Percentiles rank a stretch among this genome's conserved stretches.
Conservation (phyloP, 768 basidiomycete genomes). For the Kwoniella heveanensis region DNA sequence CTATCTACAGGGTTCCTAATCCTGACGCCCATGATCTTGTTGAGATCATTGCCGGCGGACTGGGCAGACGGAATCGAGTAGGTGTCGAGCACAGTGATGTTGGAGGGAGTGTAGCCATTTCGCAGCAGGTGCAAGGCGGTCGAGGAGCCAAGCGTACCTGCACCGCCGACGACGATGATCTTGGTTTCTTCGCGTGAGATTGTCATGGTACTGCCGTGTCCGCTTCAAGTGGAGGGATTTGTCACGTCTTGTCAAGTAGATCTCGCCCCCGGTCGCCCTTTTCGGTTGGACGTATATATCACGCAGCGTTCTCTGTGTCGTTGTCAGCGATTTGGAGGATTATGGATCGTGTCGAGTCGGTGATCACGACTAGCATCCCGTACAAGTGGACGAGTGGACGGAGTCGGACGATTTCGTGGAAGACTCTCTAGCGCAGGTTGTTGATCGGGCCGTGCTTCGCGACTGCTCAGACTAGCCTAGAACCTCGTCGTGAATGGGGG, state of each 20-base stretch:
- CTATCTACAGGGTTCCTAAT: constrained; percentile 14
- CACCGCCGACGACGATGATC: constrained; percentile 35
- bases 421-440: background rate
- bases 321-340: no score
- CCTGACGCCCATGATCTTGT: constrained; percentile 37
- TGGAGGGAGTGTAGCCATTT: constrained; percentile 32
- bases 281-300: no score
- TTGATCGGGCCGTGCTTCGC: background rate
- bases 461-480: no score
- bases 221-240: no score
- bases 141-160: constrained; percentile 44
- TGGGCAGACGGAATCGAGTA: constrained; percentile 35
- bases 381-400: no score
- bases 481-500: no score
- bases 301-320: no score
- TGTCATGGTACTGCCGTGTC: constrained; percentile 1
- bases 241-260: no score
- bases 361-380: no score
- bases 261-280: no score
- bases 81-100: constrained; percentile 41
- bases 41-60: constrained; percentile 41
- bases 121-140: constrained; percentile 46
- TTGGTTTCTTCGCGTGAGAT: constrained; percentile 6
- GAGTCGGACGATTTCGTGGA: no score
- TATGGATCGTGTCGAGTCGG: no score